Evolutionary conservation across 345 rosid species (phyloP).

Genomic region (Carallia pectinifolia): DNA sequence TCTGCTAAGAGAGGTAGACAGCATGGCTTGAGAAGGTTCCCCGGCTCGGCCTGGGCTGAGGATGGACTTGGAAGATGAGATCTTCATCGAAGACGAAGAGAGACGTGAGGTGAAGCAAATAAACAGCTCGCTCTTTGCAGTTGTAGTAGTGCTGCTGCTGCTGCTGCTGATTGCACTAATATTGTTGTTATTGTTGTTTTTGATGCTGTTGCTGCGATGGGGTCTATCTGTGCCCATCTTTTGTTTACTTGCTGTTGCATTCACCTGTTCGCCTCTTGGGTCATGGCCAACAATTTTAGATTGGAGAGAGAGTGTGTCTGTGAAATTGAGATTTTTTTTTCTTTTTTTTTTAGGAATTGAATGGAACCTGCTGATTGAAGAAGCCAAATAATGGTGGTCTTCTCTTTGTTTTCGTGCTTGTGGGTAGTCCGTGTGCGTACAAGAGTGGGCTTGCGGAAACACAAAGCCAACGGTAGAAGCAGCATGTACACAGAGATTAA

Average conservation of each 20-base stretch:
- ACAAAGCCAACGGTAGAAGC: too few relatives aligned
- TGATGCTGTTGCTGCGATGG: conserved; percentile 61
- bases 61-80: conserved; percentile 64
- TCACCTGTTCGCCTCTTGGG: neutral
- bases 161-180: conserved; percentile 6
- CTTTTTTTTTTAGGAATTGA: too few relatives aligned
- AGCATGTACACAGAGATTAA: too few relatives aligned
- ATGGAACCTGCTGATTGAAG: too few relatives aligned
- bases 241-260: neutral
- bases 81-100: conserved; percentile 88
- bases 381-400: too few relatives aligned
- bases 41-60: conserved; percentile 68
- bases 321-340: too few relatives aligned
- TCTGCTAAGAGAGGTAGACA: conserved; percentile 77
- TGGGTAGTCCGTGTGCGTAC: too few relatives aligned
- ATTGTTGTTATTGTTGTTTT: neutral
- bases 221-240: conserved; percentile 68
- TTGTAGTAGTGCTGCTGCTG: conserved; percentile 14
- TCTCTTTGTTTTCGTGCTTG: too few relatives aligned
- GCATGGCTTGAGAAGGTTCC: conserved; percentile 69
- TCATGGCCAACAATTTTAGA: neutral
- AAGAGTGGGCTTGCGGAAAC: too few relatives aligned
- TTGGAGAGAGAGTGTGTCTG: neutral
- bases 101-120: conserved; percentile 85
- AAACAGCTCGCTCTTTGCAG: conserved; percentile 49